A percentile compares a stretch with the other conserved stretches of the same genome.
Evolutionary conservation across 805 yeast species (phyloP).

Genomic region (Yarrowia bubula): DNA sequence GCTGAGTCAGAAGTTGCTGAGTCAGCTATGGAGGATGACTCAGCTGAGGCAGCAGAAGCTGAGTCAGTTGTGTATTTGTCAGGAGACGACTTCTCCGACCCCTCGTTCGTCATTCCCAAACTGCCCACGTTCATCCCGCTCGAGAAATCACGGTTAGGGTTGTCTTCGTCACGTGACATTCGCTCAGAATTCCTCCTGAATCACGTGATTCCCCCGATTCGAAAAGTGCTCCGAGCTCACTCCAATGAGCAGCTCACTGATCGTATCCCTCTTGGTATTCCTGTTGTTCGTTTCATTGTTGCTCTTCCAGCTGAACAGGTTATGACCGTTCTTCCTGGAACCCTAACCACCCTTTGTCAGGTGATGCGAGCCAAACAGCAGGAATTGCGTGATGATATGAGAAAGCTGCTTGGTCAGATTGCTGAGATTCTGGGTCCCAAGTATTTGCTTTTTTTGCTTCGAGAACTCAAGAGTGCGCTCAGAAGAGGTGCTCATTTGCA

Average conservation of each 20-base stretch:
- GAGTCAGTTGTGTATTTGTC: too few relatives aligned
- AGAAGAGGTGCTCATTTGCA: conserved; percentile 91
- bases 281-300: conserved; percentile 63
- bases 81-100: conserved; percentile 16
- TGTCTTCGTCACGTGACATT: conserved; percentile 43
- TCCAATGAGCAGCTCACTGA: conserved; percentile 53
- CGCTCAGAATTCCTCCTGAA: conserved; percentile 50
- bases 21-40: not conserved
- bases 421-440: conserved; percentile 64
- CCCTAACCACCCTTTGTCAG: conserved; percentile 83
- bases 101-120: conserved; percentile 25
- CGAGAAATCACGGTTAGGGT: conserved; percentile 28
- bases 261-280: conserved; percentile 79
- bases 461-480: conserved; percentile 75
- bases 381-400: conserved; percentile 80
- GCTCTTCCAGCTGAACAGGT: conserved; percentile 59
- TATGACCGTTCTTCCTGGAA: conserved; percentile 68
- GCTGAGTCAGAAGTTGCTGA: conserved; percentile 20
- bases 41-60: not conserved
- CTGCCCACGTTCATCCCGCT: not conserved
- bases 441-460: conserved; percentile 70
- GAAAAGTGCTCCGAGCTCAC: conserved; percentile 47
- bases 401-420: conserved; percentile 70
- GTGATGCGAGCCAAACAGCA: conserved; percentile 80
- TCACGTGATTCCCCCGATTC: conserved; percentile 62